These are phyloP conservation scores for Gossypium schwendimanii DNA, from an alignment of 441 rosid species.

Conservation along the genomic window DNA sequence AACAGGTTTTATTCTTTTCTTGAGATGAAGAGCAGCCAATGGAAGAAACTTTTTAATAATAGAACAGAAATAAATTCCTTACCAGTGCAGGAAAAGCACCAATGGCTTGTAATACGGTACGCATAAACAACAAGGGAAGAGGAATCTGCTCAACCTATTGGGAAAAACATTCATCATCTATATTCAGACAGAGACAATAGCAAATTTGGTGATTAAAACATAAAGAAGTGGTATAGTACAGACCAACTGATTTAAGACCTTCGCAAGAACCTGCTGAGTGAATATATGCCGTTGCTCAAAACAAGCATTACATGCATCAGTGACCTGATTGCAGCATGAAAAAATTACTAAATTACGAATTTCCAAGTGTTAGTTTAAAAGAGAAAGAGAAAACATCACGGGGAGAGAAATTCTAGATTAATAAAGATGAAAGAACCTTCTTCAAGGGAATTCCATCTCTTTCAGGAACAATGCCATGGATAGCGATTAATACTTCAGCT, in stretches of 20 bases:
- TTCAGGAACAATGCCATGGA: constrained; percentile 89
- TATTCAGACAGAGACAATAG: constrained; percentile 8
- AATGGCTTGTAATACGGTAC: constrained; percentile 92
- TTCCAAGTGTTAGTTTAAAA: background rate
- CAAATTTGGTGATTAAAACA: constrained; percentile 13
- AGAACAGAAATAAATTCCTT: constrained; percentile 22
- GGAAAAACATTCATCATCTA: constrained; percentile 19
- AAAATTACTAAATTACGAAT: constrained; percentile 16
- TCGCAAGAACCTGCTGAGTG: constrained; percentile 93
- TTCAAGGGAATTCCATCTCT: constrained; percentile 90
- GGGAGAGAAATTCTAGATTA: background rate
- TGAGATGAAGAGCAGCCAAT: background rate
- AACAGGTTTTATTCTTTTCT: background rate
- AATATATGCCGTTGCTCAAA: constrained; percentile 83
- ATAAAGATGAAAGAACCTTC: constrained; percentile 42
- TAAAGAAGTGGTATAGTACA: constrained; percentile 22
- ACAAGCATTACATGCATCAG: constrained; percentile 95
- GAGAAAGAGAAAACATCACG: background rate
- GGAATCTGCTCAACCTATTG: constrained; percentile 96
- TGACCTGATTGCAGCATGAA: constrained; percentile 49
- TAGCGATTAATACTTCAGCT: constrained; percentile 78
- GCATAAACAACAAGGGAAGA: constrained; percentile 96
- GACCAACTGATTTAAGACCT: constrained; percentile 97
- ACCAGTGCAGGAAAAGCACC: constrained; percentile 98
- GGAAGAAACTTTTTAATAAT: background rate